Percentiles rank a stretch among this genome's conserved stretches.
Evolutionary conservation across 176 grass and related monocot species (phyloP).

Genomic region (Ampelocalamus luodianensis): DNA sequence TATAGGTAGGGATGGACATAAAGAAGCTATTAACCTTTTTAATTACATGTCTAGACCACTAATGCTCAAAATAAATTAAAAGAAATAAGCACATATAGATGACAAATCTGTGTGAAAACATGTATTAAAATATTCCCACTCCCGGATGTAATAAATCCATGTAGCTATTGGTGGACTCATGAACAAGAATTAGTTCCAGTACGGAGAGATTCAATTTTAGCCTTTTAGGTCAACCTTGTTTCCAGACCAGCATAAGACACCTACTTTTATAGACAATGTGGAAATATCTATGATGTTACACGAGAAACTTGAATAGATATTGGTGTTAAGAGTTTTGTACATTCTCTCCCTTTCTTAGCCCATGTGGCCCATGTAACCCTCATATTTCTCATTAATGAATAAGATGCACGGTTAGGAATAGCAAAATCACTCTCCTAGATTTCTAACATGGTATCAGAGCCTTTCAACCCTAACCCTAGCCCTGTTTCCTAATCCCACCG

Average conservation of each 20-base stretch:
- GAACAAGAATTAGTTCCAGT: background rate
- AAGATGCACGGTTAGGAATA: too few species aligned
- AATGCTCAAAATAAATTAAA: slow-evolving; percentile 2
- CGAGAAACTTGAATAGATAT: slow-evolving; percentile 30
- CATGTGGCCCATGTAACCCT: too few species aligned
- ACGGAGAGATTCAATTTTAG: slow-evolving; percentile 16
- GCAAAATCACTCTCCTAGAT: too few species aligned
- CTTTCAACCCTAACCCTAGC: too few species aligned
- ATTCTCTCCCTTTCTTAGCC: too few species aligned
- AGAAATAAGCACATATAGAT: slow-evolving; percentile 4
- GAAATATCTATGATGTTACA: background rate
- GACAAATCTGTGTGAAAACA: slow-evolving; percentile 6
- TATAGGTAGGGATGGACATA: background rate
- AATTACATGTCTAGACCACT: background rate
- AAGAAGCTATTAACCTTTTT: background rate
- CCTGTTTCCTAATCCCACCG: too few species aligned
- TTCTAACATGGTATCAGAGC: too few species aligned
- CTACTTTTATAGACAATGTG: slow-evolving; percentile 1
- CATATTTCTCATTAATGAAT: too few species aligned
- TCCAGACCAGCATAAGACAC: background rate
- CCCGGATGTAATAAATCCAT: background rate
- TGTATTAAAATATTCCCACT: slow-evolving; percentile 13
- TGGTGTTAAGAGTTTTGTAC: too few species aligned
- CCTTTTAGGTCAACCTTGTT: background rate
- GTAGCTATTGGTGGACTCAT: background rate